These are phyloP conservation scores for Fusarium brachygibbosum DNA, from an alignment of 2,329 filamentous ascomycete species.

Conservation along the genomic window DNA sequence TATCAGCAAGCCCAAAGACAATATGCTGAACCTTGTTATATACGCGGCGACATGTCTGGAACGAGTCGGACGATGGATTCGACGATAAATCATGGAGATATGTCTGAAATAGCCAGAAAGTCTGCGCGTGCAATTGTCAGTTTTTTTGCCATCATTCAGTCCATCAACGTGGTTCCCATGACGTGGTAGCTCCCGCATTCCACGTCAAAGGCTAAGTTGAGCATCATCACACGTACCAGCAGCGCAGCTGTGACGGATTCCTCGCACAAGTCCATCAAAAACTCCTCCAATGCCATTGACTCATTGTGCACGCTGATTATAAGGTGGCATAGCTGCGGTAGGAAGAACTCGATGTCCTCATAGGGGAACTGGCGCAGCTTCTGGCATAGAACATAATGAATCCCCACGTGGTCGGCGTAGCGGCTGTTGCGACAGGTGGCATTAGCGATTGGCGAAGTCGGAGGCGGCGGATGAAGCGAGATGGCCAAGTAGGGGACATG, in stretches of 20 bases:
- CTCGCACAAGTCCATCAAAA: constrained; percentile 86
- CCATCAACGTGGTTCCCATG: constrained; percentile 11
- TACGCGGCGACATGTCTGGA: constrained; percentile 84
- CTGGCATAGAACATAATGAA: constrained; percentile 89
- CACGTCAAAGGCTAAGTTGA: constrained; percentile 15
- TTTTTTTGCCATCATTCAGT: constrained; percentile 8
- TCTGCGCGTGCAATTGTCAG: constrained; percentile 63
- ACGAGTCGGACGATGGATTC: constrained; percentile 81
- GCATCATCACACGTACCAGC: constrained; percentile 69
- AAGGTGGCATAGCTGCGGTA: constrained; percentile 88
- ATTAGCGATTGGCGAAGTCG: constrained; percentile 45
- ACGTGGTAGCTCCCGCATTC: constrained; percentile 20
- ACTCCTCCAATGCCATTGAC: constrained; percentile 91
- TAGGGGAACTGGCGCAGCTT: constrained; percentile 91
- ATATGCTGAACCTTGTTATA: constrained; percentile 93
- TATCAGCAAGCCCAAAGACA: constrained; percentile 82
- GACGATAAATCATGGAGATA: constrained; percentile 84
- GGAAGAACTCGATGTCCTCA: constrained; percentile 93
- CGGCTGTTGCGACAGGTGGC: constrained; percentile 67
- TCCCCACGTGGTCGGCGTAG: constrained; percentile 90
- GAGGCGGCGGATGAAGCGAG: constrained; percentile 29
- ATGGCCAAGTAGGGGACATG: neutral
- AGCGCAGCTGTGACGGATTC: constrained; percentile 88
- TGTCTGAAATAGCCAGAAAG: constrained; percentile 91
- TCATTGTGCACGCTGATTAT: constrained; percentile 91